phyloP scores from a whole-genome alignment of 148 eudicot genomes.

The Cornus florida region DNA sequence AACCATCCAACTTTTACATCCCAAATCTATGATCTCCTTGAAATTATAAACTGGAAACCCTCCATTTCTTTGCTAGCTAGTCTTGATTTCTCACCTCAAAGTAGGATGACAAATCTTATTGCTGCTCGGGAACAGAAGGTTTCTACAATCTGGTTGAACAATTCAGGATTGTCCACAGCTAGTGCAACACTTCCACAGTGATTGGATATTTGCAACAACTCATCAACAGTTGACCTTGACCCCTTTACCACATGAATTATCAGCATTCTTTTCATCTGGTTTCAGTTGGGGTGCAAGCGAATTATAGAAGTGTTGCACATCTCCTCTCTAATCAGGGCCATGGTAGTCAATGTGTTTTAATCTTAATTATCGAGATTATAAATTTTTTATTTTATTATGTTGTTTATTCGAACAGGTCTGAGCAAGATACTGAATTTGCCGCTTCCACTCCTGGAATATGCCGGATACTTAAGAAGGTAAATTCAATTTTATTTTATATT shows the following conservation, averaged over 20 bases:
- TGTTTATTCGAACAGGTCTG: too few relatives aligned
- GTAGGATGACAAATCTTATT: conserved; percentile 63
- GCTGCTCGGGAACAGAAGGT: conserved; percentile 49
- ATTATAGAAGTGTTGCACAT: too few relatives aligned
- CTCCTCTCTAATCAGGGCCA: too few relatives aligned
- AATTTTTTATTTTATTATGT: too few relatives aligned
- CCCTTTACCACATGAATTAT: conserved; percentile 97
- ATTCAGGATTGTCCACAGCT: conserved; percentile 71
- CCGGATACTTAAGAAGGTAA: too few relatives aligned
- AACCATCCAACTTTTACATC: conserved; percentile 57
- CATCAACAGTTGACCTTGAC: conserved; percentile 84
- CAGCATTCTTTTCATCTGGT: conserved; percentile 88
- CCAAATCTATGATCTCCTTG: conserved; percentile 65
- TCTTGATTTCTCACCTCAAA: conserved; percentile 86
- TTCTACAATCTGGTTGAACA: conserved; percentile 61
- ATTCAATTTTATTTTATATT: too few relatives aligned
- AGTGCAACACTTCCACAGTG: conserved; percentile 93
- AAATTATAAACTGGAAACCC: conserved; percentile 55
- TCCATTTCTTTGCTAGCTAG: conserved; percentile 34
- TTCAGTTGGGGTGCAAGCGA: too few relatives aligned
- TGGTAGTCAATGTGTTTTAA: too few relatives aligned
- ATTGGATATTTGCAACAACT: conserved; percentile 81
- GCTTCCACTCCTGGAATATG: too few relatives aligned
- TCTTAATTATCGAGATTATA: too few relatives aligned
- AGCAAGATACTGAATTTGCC: too few relatives aligned